Conservation (phyloP, 345 rosid genomes). For the Mallotus nudiflorus region DNA sequence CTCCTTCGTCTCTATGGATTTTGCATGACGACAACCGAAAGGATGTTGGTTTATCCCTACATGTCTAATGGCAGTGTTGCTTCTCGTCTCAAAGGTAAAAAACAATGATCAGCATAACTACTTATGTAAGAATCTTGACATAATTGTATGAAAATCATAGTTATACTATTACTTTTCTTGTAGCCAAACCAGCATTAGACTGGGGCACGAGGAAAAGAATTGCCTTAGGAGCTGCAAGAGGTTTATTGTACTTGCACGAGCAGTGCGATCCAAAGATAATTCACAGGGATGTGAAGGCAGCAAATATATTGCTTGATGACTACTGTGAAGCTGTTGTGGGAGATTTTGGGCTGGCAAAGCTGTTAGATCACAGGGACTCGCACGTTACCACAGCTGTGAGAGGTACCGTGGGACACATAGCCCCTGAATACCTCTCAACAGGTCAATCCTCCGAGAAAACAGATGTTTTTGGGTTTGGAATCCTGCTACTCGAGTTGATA, state of each 20-base stretch:
- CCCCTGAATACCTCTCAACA: conserved; percentile 90
- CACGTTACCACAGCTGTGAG: conserved; percentile 95
- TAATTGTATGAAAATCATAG: too few relatives aligned
- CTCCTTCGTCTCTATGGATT: conserved; percentile 82
- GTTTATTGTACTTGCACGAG: conserved; percentile 87
- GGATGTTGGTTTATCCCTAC: conserved; percentile 87
- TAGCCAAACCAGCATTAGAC: conserved; percentile 79
- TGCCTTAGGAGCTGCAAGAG: conserved; percentile 92
- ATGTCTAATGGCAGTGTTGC: conserved; percentile 98
- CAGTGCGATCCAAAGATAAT: conserved; percentile 98
- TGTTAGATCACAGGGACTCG: conserved; percentile 81
- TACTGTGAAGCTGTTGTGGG: conserved; percentile 85
- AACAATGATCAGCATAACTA: too few relatives aligned
- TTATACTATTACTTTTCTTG: conserved; percentile 2
- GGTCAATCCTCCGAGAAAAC: conserved; percentile 98
- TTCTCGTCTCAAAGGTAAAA: conserved; percentile 89
- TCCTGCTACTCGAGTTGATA: conserved; percentile 78
- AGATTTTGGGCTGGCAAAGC: conserved; percentile 93
- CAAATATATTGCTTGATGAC: conserved; percentile 87
- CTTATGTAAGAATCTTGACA: too few relatives aligned
- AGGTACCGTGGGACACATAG: conserved; percentile 95
- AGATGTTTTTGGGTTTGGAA: conserved; percentile 92
- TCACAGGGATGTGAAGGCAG: conserved; percentile 97
- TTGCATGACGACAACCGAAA: conserved; percentile 71
- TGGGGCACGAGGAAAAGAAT: conserved; percentile 92